Conservation (phyloP, 352 stramenopile species). For the Pythium brachiatum region DNA sequence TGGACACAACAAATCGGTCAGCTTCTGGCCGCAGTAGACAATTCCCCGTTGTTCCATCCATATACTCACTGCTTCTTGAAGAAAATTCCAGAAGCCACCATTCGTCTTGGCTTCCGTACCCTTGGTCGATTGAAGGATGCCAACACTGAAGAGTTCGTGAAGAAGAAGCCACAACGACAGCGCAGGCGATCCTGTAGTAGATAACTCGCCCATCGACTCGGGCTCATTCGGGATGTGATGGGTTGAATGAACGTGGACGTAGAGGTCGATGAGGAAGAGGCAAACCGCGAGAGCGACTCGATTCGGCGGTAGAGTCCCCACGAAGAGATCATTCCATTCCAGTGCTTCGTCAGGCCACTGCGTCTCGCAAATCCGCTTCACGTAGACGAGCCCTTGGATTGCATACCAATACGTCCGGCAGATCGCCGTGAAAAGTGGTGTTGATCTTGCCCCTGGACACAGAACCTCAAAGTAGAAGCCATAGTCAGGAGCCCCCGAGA, state of each 20-base stretch:
- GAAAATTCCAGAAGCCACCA: conserved; percentile 50
- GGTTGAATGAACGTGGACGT: conserved; percentile 63
- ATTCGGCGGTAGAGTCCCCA: conserved; percentile 33
- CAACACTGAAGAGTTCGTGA: conserved; percentile 32
- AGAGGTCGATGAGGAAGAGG: conserved; percentile 77
- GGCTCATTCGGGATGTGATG: conserved; percentile 30
- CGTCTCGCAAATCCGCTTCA: conserved; percentile 25
- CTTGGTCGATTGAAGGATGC: conserved; percentile 17
- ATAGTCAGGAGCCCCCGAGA: conserved; percentile 49
- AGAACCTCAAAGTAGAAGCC: conserved; percentile 72
- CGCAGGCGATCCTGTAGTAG: conserved; percentile 27
- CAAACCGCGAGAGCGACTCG: conserved; percentile 44
- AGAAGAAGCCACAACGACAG: conserved; percentile 66
- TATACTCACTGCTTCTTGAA: conserved; percentile 41
- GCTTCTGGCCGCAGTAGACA: too few relatives aligned
- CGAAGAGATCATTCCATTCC: conserved; percentile 14
- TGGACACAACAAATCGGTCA: conserved; percentile 1
- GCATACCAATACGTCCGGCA: conserved; percentile 60
- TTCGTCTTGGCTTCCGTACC: conserved; percentile 4
- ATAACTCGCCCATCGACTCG: background rate
- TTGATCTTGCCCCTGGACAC: conserved; percentile 38
- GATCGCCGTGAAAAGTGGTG: conserved; percentile 56
- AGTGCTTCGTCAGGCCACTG: conserved; percentile 1
- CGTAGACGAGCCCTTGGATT: conserved; percentile 37
- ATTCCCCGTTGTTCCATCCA: too few relatives aligned